Base-by-base conservation (phyloP, 345 rosid genomes). In the Salix exigua region DNA sequence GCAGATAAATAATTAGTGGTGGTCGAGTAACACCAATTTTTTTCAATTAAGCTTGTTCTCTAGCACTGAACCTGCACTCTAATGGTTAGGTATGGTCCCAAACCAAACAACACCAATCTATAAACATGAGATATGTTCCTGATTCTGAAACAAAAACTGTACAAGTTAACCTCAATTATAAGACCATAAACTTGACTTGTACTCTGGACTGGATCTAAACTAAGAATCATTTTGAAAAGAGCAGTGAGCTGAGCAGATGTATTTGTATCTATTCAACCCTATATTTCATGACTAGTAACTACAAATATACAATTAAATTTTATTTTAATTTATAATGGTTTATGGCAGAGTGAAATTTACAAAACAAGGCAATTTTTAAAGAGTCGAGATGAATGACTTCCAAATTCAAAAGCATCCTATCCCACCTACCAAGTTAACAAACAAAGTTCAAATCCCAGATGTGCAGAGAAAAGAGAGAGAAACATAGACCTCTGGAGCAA, bases 401-500 rank as follows among this genome's bases (percentile, higher is more conserved):
- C 58, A 50, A 50, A 68, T 11, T 7, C 7, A 5, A 66, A 73
- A 16, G 25, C 61, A 72, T 64, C 21, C 42, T 38, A 30, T 31
- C 51, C 55, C 51, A 42, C 18, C 18, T 13, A 13, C 50, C 16
- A 46, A 16, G 38, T 37, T 61, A 37, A 37, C 18, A 75, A 42
- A 44, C 25, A 31, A 48, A 64, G 18, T 61, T 64, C 25, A 28
- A 3, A 5, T 53, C n/a, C 72, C 21, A 6, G 35, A 21, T 40
- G 44, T 40, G 44, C 23, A 11, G 51, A 50, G 30, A 1, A 48
- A 26, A 26, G 17, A 72, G 25, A 64, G 67, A n/a, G 71, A 71
- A 74, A 60, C 74, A 72, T 84, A 86, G 33, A 93, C 99, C 97
- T 93, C 99, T 1, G 97, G 97, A 74, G 99, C 97, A 79, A 96